A percentile compares a stretch with the other conserved stretches of the same genome.
phyloP scores from a whole-genome alignment of 1,284 basidiomycete genomes.

The Marasmius tenuissimus region DNA sequence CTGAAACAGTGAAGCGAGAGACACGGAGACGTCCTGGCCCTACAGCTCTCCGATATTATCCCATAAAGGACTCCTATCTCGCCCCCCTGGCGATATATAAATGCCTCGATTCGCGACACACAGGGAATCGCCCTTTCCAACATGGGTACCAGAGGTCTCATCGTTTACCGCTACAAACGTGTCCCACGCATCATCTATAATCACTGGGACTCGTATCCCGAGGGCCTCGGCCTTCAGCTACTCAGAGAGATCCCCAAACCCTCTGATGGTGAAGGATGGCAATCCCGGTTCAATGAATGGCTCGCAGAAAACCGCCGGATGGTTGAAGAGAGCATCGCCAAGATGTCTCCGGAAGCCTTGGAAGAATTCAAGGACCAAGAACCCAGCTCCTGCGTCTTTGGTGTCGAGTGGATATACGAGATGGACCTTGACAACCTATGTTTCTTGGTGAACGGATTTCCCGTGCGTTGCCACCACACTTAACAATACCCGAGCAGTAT shows the following conservation, averaged over 20 bases:
- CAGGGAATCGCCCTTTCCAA: neutral
- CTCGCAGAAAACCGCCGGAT: neutral
- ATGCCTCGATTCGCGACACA: no score
- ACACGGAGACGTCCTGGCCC: no score
- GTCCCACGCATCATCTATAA: neutral
- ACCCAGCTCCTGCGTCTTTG: neutral
- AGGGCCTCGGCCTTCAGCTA: neutral
- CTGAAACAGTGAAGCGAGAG: no score
- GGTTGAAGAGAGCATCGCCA: neutral
- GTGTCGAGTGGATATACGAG: neutral
- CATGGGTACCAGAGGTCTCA: neutral
- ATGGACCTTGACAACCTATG: neutral
- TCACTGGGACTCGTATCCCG: neutral
- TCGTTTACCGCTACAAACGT: no score
- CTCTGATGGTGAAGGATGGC: no score
- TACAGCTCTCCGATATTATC: no score
- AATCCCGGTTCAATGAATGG: neutral
- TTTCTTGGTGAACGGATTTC: neutral
- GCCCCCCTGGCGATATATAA: no score
- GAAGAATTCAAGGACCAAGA: neutral
- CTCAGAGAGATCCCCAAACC: neutral
- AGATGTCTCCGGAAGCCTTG: neutral
- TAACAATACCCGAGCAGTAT: neutral
- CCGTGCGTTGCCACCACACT: neutral
- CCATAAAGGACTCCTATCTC: no score